These are phyloP conservation scores for Cymbidium sinense DNA, from an alignment of 106 monocot species.

Conservation along the genomic window DNA sequence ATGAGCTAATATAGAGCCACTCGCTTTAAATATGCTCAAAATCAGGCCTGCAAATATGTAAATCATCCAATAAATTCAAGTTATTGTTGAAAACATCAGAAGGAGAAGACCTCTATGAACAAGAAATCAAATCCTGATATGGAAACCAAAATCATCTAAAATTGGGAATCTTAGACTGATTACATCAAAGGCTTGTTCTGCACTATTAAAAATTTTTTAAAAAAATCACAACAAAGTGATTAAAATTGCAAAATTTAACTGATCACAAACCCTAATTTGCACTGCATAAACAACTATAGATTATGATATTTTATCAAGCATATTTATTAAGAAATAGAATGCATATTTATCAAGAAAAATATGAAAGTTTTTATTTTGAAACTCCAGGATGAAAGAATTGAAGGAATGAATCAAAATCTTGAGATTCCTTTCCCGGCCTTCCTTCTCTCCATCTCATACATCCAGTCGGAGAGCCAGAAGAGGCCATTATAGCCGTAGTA, in stretches of 20 bases:
- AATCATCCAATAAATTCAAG: too few relatives aligned
- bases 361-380: neutral
- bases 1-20: too few relatives aligned
- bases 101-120: too few relatives aligned
- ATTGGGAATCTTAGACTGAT: too few relatives aligned
- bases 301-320: neutral
- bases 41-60: too few relatives aligned
- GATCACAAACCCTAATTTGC: neutral
- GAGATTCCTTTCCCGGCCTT: slow-evolving; percentile 19
- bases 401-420: slow-evolving; percentile 20
- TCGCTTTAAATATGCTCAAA: too few relatives aligned
- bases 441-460: slow-evolving; percentile 60
- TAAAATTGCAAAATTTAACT: neutral
- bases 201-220: too few relatives aligned
- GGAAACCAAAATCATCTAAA: too few relatives aligned
- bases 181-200: too few relatives aligned
- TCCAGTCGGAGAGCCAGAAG: slow-evolving; percentile 74
- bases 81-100: too few relatives aligned
- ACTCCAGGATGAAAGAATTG: neutral
- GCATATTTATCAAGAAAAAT: neutral
- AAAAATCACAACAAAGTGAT: neutral
- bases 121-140: too few relatives aligned
- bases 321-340: neutral
- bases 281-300: neutral
- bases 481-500: slow-evolving; percentile 68